phyloP scores from a whole-genome alignment of 176 grass and related monocot genomes.

The Musa itinerans region DNA sequence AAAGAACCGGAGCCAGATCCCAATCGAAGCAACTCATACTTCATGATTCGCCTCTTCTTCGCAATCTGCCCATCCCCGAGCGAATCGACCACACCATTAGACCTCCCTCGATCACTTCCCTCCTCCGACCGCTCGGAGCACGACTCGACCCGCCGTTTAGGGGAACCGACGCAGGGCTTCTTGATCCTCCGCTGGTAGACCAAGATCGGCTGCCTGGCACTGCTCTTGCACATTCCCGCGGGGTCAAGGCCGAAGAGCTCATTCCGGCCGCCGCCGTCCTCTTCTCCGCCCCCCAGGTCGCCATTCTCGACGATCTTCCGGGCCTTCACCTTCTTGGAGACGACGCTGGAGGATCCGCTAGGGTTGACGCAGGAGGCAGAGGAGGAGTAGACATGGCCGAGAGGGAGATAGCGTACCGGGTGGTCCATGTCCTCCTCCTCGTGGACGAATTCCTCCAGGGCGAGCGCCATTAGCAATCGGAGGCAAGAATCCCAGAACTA shows the following conservation, averaged over 20 bases:
- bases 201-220: constrained; percentile 9
- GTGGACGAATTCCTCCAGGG: constrained; percentile 46
- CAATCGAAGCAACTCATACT: constrained; percentile 41
- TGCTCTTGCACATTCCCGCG: not conserved
- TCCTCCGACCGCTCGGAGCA: not conserved
- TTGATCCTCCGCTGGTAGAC: constrained; percentile 23
- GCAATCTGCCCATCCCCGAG: not conserved
- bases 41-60: constrained; percentile 2
- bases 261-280: not conserved
- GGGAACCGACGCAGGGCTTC: not conserved
- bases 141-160: not conserved
- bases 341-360: constrained; percentile 17
- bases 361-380: constrained; percentile 34
- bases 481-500: not conserved
- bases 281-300: not conserved
- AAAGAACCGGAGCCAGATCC: constrained; percentile 28
- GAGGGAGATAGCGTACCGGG: constrained; percentile 58
- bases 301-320: not conserved
- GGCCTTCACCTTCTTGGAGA: constrained; percentile 33
- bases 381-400: constrained; percentile 76
- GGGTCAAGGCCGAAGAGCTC: not conserved
- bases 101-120: not conserved
- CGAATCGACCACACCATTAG: not conserved
- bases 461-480: constrained; percentile 47
- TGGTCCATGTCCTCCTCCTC: constrained; percentile 33